A percentile compares a stretch with the other conserved stretches of the same genome.
Evolutionary conservation across 345 rosid genomes (phyloP).

Genomic region (Eucalyptus lansdowneana): DNA sequence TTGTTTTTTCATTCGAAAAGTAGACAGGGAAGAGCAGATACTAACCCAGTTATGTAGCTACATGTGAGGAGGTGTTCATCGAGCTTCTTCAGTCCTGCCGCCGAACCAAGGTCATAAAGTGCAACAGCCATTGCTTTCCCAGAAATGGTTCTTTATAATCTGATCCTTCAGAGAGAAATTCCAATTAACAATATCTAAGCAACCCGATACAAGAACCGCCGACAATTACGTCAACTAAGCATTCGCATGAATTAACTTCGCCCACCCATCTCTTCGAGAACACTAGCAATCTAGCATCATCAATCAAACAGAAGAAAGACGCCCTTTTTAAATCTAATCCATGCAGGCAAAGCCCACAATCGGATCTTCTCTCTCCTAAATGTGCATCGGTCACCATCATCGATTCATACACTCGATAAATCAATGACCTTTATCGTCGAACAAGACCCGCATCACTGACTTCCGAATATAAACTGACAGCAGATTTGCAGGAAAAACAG

Average conservation of each 20-base stretch:
- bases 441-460: neutral
- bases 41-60: constrained; percentile 79
- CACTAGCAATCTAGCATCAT: neutral
- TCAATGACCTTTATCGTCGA: neutral
- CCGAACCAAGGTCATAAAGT: constrained; percentile 33
- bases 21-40: neutral
- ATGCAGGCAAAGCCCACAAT: neutral
- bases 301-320: neutral
- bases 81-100: constrained; percentile 70
- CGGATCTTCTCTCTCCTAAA: neutral
- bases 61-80: constrained; percentile 67
- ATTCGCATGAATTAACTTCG: neutral
- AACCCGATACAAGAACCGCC: neutral
- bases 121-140: constrained; percentile 36
- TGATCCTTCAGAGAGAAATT: neutral
- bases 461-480: neutral
- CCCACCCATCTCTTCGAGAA: neutral
- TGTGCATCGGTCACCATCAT: neutral
- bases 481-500: neutral
- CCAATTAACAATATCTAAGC: neutral
- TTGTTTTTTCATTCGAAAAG: too few species aligned
- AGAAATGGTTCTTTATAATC: neutral
- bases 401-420: neutral
- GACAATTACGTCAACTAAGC: neutral
- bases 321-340: neutral